Conservation (phyloP, 2,329 filamentous ascomycete species). For the Ceratocystis lukuohia region DNA sequence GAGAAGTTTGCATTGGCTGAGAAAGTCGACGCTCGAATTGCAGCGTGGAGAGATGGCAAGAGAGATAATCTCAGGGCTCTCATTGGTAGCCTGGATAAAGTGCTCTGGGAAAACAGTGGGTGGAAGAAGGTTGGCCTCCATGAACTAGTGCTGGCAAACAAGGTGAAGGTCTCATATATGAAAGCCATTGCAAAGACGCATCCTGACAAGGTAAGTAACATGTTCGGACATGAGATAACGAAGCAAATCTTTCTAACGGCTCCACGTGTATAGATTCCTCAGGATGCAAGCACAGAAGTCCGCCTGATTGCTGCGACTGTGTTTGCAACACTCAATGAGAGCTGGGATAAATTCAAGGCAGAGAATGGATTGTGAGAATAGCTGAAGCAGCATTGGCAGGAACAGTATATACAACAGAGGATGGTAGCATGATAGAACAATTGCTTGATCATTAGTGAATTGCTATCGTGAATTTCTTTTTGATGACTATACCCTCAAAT, state of each 20-base stretch:
- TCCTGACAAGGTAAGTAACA: conserved; percentile 76
- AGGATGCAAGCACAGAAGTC: conserved; percentile 51
- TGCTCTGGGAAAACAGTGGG: conserved; percentile 81
- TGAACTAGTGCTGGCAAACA: conserved; percentile 81
- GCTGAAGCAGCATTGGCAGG: neutral
- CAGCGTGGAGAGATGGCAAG: conserved; percentile 79
- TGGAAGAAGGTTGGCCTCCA: conserved; percentile 97
- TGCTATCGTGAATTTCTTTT: conserved; percentile 16
- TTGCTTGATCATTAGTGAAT: conserved; percentile 2
- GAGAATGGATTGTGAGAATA: conserved; percentile 46
- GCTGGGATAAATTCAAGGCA: conserved; percentile 59
- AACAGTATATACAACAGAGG: neutral
- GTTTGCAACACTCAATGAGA: conserved; percentile 57
- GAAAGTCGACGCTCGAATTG: conserved; percentile 65
- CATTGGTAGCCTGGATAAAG: conserved; percentile 70
- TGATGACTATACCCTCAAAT: conserved; percentile 5
- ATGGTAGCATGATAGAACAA: neutral
- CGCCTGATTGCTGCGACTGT: conserved; percentile 52
- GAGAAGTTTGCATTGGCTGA: conserved; percentile 87
- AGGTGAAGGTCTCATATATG: conserved; percentile 97
- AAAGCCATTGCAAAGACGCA: conserved; percentile 98
- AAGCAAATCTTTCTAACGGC: conserved; percentile 11
- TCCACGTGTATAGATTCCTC: conserved; percentile 38
- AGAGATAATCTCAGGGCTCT: conserved; percentile 82
- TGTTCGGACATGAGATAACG: neutral